Conservation (phyloP, 768 basidiomycete genomes). For the Suillus sp. region DNA sequence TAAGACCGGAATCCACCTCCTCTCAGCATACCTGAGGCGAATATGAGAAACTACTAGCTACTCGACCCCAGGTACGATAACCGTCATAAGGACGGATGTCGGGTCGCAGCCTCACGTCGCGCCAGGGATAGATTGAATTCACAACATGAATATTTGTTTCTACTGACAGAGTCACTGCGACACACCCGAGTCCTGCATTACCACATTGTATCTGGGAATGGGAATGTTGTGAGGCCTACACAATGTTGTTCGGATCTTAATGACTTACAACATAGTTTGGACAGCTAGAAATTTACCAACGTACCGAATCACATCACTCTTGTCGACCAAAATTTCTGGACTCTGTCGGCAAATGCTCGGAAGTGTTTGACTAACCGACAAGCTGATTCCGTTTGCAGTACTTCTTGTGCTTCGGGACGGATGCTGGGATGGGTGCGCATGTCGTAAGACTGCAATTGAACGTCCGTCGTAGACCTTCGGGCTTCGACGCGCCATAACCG, state of each 20-base stretch:
- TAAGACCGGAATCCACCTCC: conserved; percentile 8
- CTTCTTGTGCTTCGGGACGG: not conserved
- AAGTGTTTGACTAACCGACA: not conserved
- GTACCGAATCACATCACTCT: not conserved
- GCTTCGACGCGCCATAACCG: not conserved
- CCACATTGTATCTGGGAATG: not conserved
- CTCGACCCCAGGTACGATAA: not conserved
- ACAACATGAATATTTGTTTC: not conserved
- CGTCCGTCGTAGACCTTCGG: not conserved
- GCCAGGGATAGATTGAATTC: not conserved
- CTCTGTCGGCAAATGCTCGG: not conserved
- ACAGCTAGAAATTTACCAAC: not conserved
- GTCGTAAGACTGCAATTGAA: not conserved
- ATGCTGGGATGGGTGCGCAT: not conserved
- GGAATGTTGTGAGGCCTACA: not conserved
- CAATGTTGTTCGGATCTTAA: not conserved
- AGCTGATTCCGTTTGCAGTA: not conserved
- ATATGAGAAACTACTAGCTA: not conserved
- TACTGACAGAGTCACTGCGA: not conserved
- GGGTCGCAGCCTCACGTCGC: not conserved
- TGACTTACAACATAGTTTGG: not conserved
- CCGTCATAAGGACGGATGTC: not conserved
- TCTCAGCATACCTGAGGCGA: conserved; percentile 2
- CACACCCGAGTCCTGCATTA: not conserved
- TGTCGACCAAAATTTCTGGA: not conserved